Conservation (phyloP, 164 flowering plant genomes). For the Pachysandra terminalis region DNA sequence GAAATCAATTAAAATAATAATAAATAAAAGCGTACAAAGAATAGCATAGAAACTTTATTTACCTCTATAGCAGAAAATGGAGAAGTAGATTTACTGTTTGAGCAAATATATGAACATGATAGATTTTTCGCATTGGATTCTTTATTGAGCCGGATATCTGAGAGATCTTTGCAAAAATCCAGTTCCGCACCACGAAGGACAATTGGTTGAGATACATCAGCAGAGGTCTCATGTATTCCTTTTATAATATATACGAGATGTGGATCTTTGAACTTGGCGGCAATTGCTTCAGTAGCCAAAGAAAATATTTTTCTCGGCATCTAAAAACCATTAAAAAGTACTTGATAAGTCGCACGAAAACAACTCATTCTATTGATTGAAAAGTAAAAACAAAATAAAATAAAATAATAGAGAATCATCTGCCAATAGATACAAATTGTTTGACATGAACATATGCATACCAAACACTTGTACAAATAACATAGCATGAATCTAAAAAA, state of each 20-base stretch:
- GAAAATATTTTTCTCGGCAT: conserved; percentile 37
- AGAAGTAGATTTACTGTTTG: conserved; percentile 26
- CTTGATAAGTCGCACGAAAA: too few relatives aligned
- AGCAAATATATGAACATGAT: conserved; percentile 52
- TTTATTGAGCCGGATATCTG: conserved; percentile 25
- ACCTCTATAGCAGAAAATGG: conserved; percentile 47
- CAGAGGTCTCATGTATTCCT: conserved; percentile 27
- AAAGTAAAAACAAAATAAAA: too few relatives aligned
- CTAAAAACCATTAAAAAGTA: conserved; percentile 42
- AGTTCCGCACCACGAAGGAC: conserved; percentile 52
- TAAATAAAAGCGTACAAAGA: too few relatives aligned
- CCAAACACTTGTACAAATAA: neutral
- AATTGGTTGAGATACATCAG: conserved; percentile 36
- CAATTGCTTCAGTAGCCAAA: conserved; percentile 43
- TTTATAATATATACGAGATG: conserved; percentile 49
- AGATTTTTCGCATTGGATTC: conserved; percentile 26
- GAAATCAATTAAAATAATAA: too few relatives aligned
- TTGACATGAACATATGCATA: neutral
- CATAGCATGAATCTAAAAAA: too few relatives aligned
- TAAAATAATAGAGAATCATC: too few relatives aligned
- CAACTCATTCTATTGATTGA: too few relatives aligned
- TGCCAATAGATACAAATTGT: too few relatives aligned
- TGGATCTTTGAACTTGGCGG: conserved; percentile 55
- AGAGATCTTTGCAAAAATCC: conserved; percentile 35
- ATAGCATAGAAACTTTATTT: neutral